A percentile compares a stretch with the other conserved stretches of the same genome.
Conservation (phyloP, 2,329 filamentous ascomycete genomes). For the Clarireedia monteithiana region DNA sequence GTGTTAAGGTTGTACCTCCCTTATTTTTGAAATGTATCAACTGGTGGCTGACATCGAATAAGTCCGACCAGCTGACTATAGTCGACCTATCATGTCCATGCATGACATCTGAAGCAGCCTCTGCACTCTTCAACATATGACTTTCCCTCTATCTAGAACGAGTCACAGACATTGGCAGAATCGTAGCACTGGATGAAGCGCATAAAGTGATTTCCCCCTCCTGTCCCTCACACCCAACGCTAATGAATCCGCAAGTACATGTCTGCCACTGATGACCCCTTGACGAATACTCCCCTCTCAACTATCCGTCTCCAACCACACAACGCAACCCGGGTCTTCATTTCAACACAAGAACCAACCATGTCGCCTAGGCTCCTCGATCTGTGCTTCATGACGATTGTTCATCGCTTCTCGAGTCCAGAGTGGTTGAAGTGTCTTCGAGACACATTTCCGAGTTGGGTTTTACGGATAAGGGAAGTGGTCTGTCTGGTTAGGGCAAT, state of each 20-base stretch:
- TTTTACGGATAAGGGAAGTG: constrained; percentile 22
- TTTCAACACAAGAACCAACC: constrained; percentile 72
- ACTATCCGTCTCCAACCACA: constrained; percentile 67
- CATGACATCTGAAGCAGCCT: constrained; percentile 58
- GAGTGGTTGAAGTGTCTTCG: constrained; percentile 41
- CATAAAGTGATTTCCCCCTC: constrained; percentile 48
- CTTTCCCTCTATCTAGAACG: constrained; percentile 58
- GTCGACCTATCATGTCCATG: constrained; percentile 69
- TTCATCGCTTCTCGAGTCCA: constrained; percentile 64
- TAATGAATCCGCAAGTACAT: constrained; percentile 41
- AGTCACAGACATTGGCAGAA: constrained; percentile 39
- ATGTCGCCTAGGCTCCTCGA: constrained; percentile 61
- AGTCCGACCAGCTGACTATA: constrained; percentile 50
- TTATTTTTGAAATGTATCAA: neutral
- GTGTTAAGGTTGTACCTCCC: constrained; percentile 3
- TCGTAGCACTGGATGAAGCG: constrained; percentile 68
- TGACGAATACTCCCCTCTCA: constrained; percentile 55
- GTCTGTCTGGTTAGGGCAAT: constrained; percentile 10
- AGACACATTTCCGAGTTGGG: constrained; percentile 40
- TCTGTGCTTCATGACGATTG: constrained; percentile 62
- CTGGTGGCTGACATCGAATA: neutral
- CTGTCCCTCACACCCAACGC: neutral
- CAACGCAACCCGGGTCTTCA: constrained; percentile 55
- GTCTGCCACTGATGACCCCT: constrained; percentile 46
- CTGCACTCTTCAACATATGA: constrained; percentile 65